Conservation (phyloP, 495 filamentous ascomycete species). For the Aspergillus ostianus region DNA sequence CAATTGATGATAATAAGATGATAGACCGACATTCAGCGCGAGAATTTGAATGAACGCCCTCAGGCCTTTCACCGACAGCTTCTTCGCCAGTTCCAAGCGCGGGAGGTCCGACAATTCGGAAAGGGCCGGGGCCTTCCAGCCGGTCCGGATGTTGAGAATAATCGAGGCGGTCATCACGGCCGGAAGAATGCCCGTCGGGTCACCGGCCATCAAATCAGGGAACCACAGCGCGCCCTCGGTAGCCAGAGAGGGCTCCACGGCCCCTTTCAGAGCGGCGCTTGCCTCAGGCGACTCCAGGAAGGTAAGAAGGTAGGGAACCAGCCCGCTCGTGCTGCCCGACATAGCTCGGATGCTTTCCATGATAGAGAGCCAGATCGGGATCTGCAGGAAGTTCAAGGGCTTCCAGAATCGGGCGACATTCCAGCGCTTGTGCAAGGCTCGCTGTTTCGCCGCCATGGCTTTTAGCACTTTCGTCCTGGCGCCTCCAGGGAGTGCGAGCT, state of each 20-base stretch:
- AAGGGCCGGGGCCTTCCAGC: conserved; percentile 27
- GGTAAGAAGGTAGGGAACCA: conserved; percentile 45
- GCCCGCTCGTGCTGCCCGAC: conserved; percentile 53
- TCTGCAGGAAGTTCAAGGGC: conserved; percentile 39
- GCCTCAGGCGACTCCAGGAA: conserved; percentile 12
- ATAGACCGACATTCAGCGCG: conserved; percentile 31
- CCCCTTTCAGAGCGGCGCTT: conserved; percentile 16
- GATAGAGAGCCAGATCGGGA: conserved; percentile 67
- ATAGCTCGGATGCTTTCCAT: conserved; percentile 68
- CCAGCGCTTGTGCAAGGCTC: conserved; percentile 42
- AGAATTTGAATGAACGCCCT: conserved; percentile 29
- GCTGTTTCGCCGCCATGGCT: conserved; percentile 22
- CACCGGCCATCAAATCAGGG: conserved; percentile 66
- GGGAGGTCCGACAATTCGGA: conserved; percentile 28
- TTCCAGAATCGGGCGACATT: conserved; percentile 52
- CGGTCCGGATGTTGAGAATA: conserved; percentile 33
- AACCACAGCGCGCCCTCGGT: conserved; percentile 81
- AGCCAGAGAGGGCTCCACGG: conserved; percentile 55
- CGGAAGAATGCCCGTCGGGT: conserved; percentile 69
- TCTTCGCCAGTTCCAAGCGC: conserved; percentile 22
- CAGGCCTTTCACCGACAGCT: conserved; percentile 18
- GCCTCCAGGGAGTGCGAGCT: background rate
- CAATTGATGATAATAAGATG: conserved; percentile 39
- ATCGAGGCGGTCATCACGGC: conserved; percentile 46
- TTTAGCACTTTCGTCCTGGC: background rate